Evolutionary conservation across 768 basidiomycete genomes (phyloP), one percentile per base, ranked within the genome.

Genomic region (Russula vinacea): DNA sequence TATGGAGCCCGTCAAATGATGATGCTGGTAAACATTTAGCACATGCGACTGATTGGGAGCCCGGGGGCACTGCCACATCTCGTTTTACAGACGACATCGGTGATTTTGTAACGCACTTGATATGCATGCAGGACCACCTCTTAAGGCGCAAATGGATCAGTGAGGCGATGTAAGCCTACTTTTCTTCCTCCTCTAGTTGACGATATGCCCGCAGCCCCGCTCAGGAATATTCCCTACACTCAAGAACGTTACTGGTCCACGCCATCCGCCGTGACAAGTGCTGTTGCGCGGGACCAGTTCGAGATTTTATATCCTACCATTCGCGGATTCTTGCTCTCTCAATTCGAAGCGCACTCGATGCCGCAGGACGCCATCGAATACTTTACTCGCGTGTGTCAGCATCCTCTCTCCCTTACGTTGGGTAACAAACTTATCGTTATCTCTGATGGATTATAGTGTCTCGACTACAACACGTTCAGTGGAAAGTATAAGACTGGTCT

Each of bases 401-500:
- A 40, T 17, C 55, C 32, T 33, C 26, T 22, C 24, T 24, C 58
- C 22, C n/a, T 39, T 35, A 62, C 44, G 19, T 39, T 44, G 51
- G 5, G n/a, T 45, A 35, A 50, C 22, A n/a, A 29, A 32, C 63
- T 68, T 45, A 62, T 62, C 60, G 62, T 68, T 45, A 62, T 62
- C 60, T 62, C 64, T 44, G 44, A 37, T 39, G 50, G 50, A 40
- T 35, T 35, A 45, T 22, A 64, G 92, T 93, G 82, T 74, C 79
- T 98, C 56, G 84, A 94, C 69, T 89, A 94, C 80, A 98, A 98
- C 76, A 88, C 91, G 17, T 94, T 94, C 0, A 91, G 93, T 45
- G 94, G 93, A 2, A 97, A 98, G 77, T 87, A 98, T 64, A 98
- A 96, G 76, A 86, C 94, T 42, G 94, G 96, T 29, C 82, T 98